Conservation (phyloP, 2,329 filamentous ascomycete genomes). For the Aspergillus clavatus region DNA sequence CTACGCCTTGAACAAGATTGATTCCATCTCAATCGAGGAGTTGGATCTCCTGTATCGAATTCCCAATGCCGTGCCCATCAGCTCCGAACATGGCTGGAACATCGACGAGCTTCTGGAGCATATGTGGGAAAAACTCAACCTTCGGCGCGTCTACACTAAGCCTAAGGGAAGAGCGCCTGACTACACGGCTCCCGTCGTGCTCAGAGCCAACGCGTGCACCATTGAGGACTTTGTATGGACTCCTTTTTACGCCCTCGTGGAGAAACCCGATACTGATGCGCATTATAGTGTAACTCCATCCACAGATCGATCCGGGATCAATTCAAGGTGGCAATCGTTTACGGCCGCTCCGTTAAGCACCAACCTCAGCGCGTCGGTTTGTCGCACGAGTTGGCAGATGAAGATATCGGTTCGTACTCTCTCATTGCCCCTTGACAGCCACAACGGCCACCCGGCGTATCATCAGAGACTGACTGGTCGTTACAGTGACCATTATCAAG, state of each 20-base stretch:
- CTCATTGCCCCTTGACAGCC: slow-evolving; percentile 1
- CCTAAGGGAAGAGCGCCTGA: slow-evolving; percentile 93
- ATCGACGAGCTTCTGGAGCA: slow-evolving; percentile 92
- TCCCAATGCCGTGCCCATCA: slow-evolving; percentile 94
- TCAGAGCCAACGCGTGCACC: slow-evolving; percentile 75
- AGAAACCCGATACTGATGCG: slow-evolving; percentile 29
- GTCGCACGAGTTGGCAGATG: slow-evolving; percentile 84
- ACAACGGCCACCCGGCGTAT: neutral
- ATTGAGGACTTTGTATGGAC: slow-evolving; percentile 91
- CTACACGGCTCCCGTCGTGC: slow-evolving; percentile 84
- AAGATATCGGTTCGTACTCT: slow-evolving; percentile 78
- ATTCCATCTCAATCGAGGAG: slow-evolving; percentile 96
- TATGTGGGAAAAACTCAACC: slow-evolving; percentile 96
- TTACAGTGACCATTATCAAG: slow-evolving; percentile 63
- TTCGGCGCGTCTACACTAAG: slow-evolving; percentile 94
- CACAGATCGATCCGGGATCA: slow-evolving; percentile 94
- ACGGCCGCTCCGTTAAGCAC: slow-evolving; percentile 97
- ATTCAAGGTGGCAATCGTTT: slow-evolving; percentile 93
- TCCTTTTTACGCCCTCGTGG: slow-evolving; percentile 1
- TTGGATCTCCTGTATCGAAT: slow-evolving; percentile 94
- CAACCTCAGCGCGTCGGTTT: slow-evolving; percentile 94
- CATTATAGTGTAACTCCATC: slow-evolving; percentile 80
- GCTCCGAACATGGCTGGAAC: slow-evolving; percentile 97
- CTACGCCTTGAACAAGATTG: slow-evolving; percentile 98
- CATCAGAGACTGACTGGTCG: slow-evolving; percentile 22